Conservation (phyloP, 2,329 filamentous ascomycete genomes). For the Talaromyces sp. region DNA sequence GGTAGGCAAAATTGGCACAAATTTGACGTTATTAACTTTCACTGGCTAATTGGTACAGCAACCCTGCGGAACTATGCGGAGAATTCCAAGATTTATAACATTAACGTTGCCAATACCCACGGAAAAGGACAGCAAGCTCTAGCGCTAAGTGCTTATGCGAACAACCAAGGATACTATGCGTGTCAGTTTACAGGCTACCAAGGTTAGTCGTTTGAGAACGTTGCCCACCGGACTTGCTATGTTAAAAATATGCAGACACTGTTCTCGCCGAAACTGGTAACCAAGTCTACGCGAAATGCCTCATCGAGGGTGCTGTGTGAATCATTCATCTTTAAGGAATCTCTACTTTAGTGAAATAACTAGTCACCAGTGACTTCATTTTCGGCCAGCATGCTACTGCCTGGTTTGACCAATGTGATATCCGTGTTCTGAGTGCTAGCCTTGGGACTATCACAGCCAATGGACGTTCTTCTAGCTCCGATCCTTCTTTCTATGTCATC, state of each 20-base stretch:
- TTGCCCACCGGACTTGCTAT: neutral
- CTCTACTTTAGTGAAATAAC: neutral
- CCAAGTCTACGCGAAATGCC: constrained; percentile 51
- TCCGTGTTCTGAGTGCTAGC: constrained; percentile 37
- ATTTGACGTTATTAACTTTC: neutral
- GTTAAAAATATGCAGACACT: constrained; percentile 39
- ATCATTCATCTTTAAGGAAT: neutral
- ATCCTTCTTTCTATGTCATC: constrained; percentile 49
- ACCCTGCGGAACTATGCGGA: constrained; percentile 8
- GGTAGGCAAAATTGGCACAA: constrained; percentile 7
- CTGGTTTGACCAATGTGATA: constrained; percentile 48
- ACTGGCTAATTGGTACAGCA: neutral
- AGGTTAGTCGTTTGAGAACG: neutral
- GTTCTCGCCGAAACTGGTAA: constrained; percentile 45
- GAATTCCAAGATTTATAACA: constrained; percentile 15
- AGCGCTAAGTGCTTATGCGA: constrained; percentile 47
- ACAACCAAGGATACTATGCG: constrained; percentile 53
- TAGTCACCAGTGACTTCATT: constrained; percentile 44
- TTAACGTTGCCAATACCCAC: constrained; percentile 15
- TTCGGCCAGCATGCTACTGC: constrained; percentile 49
- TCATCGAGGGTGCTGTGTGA: constrained; percentile 50
- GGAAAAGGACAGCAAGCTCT: constrained; percentile 26
- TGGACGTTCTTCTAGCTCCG: constrained; percentile 35
- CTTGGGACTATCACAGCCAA: constrained; percentile 43
- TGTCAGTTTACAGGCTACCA: constrained; percentile 52